Evolutionary conservation across 2,329 filamentous ascomycete species (phyloP), one percentile per base, ranked within the genome.

Genomic region (Fusarium succisae): DNA sequence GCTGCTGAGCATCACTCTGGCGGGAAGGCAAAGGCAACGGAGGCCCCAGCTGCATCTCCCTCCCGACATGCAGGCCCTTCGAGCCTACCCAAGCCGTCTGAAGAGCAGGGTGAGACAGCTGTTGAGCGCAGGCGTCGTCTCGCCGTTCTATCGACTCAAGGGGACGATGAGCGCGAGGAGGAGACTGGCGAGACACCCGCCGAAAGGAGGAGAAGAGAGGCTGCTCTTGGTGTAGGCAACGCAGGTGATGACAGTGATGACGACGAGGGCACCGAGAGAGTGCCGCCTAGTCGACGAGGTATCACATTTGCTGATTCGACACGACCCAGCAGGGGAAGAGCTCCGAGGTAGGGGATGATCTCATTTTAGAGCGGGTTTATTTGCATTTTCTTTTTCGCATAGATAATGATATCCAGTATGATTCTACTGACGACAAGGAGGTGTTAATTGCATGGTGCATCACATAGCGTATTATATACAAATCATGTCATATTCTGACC

Each of bases 151-250:
- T 84, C 71, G 74, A 84, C 20, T 28, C 86, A 85, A 37, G 82
- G 82, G 37, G 84, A 86, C 18, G 83, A 82, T 5, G 84, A 82
- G 18, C 76, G 79, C 11, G 83, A 82, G 5, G 84, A 83, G 24
- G 78, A 81, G 8, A 85, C 85, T 39, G 86, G 84, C 39, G 93
- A 95, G 82, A 95, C 93, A 1, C 91, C 92, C 0, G 93, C 93
- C 0, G 94, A 96, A 81, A 87, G 92, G 64, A 88, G 92, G 45
- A 86, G 94, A 60, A 89, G 94, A 76, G 90, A 94, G 76, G 93
- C 93, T 3, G 94, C 93, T 3, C 83, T 96, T 4, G 93, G 93
- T 15, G 85, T 93, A 69, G 82, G 84, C 22, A 79, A 81, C 13
- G 85, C 15, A 87, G 74, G 59, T 13, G 77, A 76, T 8, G 76